Conservation (phyloP, 2,329 filamentous ascomycete species). For the Fusarium anthophilum region DNA sequence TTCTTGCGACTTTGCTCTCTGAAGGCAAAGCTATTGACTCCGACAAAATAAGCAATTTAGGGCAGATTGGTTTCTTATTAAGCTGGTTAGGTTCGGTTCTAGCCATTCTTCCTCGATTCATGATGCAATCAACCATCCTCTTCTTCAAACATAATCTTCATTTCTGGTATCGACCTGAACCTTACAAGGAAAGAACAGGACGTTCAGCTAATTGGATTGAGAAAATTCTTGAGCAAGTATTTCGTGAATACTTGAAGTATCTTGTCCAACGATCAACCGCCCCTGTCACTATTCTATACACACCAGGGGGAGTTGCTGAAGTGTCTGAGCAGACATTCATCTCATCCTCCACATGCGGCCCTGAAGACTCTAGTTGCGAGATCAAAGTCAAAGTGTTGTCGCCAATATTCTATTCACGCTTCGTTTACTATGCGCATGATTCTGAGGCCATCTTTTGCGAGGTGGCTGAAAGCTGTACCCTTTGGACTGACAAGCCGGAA, state of each 20-base stretch:
- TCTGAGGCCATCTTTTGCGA: slow-evolving; percentile 71
- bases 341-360: slow-evolving; percentile 43
- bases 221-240: slow-evolving; percentile 55
- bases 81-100: slow-evolving; percentile 76
- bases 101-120: slow-evolving; percentile 71
- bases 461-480: slow-evolving; percentile 65
- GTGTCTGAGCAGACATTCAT: slow-evolving; percentile 50
- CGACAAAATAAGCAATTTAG: slow-evolving; percentile 50
- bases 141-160: slow-evolving; percentile 66
- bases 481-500: slow-evolving; percentile 65
- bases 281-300: slow-evolving; percentile 62
- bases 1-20: slow-evolving; percentile 69
- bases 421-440: slow-evolving; percentile 70
- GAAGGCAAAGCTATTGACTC: slow-evolving; percentile 62
- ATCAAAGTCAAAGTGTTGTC: slow-evolving; percentile 69
- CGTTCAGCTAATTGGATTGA: slow-evolving; percentile 63
- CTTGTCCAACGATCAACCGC: slow-evolving; percentile 58
- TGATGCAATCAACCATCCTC: slow-evolving; percentile 66
- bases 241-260: slow-evolving; percentile 58
- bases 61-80: slow-evolving; percentile 58
- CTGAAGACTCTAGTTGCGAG: slow-evolving; percentile 42
- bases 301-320: slow-evolving; percentile 58
- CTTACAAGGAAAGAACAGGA: slow-evolving; percentile 63
- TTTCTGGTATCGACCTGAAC: slow-evolving; percentile 73
- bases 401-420: slow-evolving; percentile 73